Base-by-base conservation (phyloP, 306 rosid species). In the Vicia sativa region DNA sequence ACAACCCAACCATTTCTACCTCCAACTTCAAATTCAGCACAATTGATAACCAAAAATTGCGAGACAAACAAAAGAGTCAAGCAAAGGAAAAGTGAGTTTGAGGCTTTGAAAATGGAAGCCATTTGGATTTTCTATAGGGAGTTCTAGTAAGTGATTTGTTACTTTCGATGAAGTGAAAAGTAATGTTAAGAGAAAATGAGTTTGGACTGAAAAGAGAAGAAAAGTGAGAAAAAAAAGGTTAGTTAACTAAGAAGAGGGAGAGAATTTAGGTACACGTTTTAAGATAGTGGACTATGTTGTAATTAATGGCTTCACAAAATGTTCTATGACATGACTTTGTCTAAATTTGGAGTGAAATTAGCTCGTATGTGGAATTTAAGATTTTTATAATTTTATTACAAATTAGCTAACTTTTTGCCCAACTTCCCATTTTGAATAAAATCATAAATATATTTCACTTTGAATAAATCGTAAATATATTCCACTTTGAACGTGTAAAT, bases 21-120 rank as follows among this genome's bases (percentile, higher is more conserved):
- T 1, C 92, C 96, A 53, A 92, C 95, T 65, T 79, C 67, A 59
- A 86, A 87, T 29, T 87, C 79, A n/a, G 65, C 45, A 25, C 81
- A 65, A 39, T 56, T 81, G 7, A 74, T 81, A 39, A 60, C 7
- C 37, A 59, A 69, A 74, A 57, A 26, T 0, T 76, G 77, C 61
- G 42, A 64, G 38, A 7, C 71, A 67, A 44, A 68, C 0, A 78
- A 29, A 52, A 85, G 67, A 53, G 84, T 11, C 9, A 78, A 45
- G 68, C 75, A 77, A 18, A 78, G 60, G 14, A 76, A 13, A 21
- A 67, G 6, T 62, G 72, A 66, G 79, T 12, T 55, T 53, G 71
- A 29, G 15, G 57, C 54, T 69, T 70, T 79, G 39, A 54, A 72
- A 16, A n/a, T 13, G 15, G 45, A 18, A 38, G 77, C 74, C 89